These are phyloP conservation scores for Pythium chondricola DNA, from an alignment of 352 stramenopile species.

Conservation along the genomic window DNA sequence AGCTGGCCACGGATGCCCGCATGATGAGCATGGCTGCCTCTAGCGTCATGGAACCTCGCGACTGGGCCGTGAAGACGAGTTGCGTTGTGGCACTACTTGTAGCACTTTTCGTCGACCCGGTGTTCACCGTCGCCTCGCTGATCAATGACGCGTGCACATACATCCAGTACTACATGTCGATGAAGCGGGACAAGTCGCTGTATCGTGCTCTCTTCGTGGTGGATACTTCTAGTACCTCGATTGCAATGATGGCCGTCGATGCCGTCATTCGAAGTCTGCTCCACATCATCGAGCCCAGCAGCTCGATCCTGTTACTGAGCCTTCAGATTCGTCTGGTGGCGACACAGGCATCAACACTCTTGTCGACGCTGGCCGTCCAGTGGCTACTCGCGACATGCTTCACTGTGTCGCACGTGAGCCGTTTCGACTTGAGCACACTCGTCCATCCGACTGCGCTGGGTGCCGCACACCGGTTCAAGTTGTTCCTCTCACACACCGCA, in stretches of 20 bases:
- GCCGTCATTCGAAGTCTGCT: not conserved
- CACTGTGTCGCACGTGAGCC: not conserved
- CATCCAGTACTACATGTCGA: not conserved
- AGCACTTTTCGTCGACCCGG: not conserved
- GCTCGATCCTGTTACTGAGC: not conserved
- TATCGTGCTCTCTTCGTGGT: too few species aligned
- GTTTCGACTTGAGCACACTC: not conserved
- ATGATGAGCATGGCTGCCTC: not conserved
- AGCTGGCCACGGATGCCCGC: not conserved
- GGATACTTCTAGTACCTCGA: too few species aligned
- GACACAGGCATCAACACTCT: constrained; percentile 1
- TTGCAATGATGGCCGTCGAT: not conserved
- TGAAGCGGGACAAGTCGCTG: not conserved
- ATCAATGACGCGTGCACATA: not conserved
- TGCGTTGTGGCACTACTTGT: not conserved
- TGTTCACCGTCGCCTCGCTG: not conserved
- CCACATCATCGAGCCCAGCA: not conserved
- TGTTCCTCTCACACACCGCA: too few species aligned
- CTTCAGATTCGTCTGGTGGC: constrained; percentile 1
- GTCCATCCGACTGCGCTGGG: too few species aligned
- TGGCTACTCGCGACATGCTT: not conserved
- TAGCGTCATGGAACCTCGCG: not conserved
- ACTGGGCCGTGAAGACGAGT: not conserved
- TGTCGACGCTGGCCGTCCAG: not conserved
- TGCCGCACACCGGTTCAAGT: too few species aligned